These are phyloP conservation scores for Phyllosticta paracitricarpa DNA, from an alignment of 2,329 filamentous ascomycete genomes.

Conservation along the genomic window DNA sequence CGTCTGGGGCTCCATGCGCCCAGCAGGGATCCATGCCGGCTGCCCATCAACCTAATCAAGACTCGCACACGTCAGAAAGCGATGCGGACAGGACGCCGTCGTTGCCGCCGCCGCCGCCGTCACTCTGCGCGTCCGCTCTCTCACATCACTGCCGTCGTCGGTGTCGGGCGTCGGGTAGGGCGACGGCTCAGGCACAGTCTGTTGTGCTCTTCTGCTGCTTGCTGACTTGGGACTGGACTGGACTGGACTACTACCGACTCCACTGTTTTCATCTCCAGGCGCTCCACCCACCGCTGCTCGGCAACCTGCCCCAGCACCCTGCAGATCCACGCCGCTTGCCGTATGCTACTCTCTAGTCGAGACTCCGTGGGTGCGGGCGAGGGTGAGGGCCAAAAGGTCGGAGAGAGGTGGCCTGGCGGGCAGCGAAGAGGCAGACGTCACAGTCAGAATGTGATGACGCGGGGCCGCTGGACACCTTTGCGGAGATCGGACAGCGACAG, in stretches of 20 bases:
- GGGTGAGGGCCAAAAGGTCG: not conserved
- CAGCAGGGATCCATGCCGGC: not conserved
- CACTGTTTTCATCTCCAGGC: slow-evolving; percentile 9
- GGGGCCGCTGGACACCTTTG: slow-evolving; percentile 2
- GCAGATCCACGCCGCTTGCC: slow-evolving; percentile 7
- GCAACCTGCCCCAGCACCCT: slow-evolving; percentile 7
- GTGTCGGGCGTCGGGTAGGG: not conserved
- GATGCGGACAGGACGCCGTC: not conserved
- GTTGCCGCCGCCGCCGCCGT: too few relatives aligned
- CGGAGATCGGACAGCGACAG: slow-evolving; percentile 2
- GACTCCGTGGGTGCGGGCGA: not conserved
- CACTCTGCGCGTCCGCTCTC: not conserved
- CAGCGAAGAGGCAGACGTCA: not conserved
- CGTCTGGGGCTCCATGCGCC: not conserved
- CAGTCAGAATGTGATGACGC: not conserved
- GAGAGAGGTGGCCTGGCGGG: not conserved
- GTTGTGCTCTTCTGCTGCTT: not conserved
- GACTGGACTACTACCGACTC: slow-evolving; percentile 2
- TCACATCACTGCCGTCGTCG: not conserved
- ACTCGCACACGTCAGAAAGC: not conserved
- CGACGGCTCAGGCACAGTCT: not conserved
- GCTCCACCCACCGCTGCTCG: slow-evolving; percentile 9
- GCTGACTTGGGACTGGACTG: not conserved
- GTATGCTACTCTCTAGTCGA: not conserved
- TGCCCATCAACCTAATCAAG: not conserved